Evolutionary conservation across 495 filamentous ascomycete genomes (phyloP).

Genomic region (Cryomyces minteri): DNA sequence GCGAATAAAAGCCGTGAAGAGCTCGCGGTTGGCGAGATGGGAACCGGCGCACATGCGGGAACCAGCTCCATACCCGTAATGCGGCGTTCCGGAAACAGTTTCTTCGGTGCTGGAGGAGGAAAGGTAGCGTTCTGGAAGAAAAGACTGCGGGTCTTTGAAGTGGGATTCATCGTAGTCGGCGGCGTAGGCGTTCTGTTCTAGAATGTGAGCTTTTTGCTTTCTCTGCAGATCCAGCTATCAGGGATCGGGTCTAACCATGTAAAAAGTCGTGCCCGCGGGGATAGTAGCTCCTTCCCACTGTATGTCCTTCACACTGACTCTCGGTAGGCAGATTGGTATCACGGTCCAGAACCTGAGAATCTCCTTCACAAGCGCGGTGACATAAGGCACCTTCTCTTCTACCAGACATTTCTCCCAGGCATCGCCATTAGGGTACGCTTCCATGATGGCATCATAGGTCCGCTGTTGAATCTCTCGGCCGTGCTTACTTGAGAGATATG

Average conservation of each 20-base stretch:
- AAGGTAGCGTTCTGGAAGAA: conserved; percentile 48
- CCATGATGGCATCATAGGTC: conserved; percentile 43
- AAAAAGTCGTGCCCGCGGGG: conserved; percentile 46
- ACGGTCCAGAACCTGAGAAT: conserved; percentile 54
- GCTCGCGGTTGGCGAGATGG: conserved; percentile 46
- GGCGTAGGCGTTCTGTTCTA: conserved; percentile 37
- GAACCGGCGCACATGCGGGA: conserved; percentile 55
- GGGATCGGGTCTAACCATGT: conserved; percentile 27
- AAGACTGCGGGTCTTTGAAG: conserved; percentile 39
- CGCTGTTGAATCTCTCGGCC: conserved; percentile 44
- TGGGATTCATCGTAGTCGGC: conserved; percentile 49
- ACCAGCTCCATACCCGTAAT: conserved; percentile 53
- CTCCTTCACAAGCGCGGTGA: conserved; percentile 52
- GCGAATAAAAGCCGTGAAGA: conserved; percentile 50
- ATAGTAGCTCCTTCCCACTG: conserved; percentile 38
- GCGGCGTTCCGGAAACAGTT: conserved; percentile 34
- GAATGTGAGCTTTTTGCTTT: conserved; percentile 2
- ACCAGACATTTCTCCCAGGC: conserved; percentile 46
- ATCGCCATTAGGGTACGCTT: conserved; percentile 42
- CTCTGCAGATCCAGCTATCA: too few species aligned
- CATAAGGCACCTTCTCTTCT: conserved; percentile 53
- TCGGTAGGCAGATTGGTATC: conserved; percentile 53
- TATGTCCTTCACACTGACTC: conserved; percentile 45
- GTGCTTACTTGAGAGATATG: conserved; percentile 42
- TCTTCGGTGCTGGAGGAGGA: conserved; percentile 25